Evolutionary conservation across 345 rosid genomes (phyloP).

Genomic region (Rhodamnia argentea): DNA sequence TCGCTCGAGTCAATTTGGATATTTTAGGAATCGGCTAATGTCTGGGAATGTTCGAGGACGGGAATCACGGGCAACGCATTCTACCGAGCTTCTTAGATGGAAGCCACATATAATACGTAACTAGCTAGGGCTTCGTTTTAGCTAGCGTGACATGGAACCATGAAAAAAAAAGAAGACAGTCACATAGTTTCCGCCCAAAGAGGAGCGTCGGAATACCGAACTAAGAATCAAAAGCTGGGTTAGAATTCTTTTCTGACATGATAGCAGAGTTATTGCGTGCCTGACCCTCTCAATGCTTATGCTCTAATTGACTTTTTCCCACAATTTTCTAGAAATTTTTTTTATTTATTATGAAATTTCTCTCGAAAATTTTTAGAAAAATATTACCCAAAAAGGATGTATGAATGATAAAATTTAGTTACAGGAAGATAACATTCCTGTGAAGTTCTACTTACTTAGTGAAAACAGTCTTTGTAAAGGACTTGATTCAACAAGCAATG

Average conservation of each 20-base stretch:
- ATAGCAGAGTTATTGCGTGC: background rate
- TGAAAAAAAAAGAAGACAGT: no score
- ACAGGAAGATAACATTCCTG: no score
- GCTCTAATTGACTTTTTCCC: no score
- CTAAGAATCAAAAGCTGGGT: background rate
- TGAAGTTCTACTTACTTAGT: no score
- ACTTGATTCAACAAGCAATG: no score
- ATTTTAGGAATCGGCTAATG: background rate
- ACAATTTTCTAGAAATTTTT: no score
- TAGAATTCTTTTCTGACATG: background rate
- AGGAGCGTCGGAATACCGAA: background rate
- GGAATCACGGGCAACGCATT: background rate
- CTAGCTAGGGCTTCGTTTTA: background rate
- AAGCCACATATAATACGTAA: no score
- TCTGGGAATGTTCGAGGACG: no score
- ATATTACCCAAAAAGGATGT: no score
- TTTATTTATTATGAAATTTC: no score
- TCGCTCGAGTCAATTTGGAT: background rate
- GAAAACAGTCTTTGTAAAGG: slow-evolving; percentile 1
- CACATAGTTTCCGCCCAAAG: background rate
- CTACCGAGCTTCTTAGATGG: background rate
- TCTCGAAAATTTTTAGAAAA: no score
- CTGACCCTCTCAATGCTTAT: background rate
- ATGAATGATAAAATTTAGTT: no score
- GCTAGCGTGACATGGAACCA: background rate